Conservation (phyloP, 371 early-diverging fungal genomes). For the Thermomucor indicae-seudaticae region DNA sequence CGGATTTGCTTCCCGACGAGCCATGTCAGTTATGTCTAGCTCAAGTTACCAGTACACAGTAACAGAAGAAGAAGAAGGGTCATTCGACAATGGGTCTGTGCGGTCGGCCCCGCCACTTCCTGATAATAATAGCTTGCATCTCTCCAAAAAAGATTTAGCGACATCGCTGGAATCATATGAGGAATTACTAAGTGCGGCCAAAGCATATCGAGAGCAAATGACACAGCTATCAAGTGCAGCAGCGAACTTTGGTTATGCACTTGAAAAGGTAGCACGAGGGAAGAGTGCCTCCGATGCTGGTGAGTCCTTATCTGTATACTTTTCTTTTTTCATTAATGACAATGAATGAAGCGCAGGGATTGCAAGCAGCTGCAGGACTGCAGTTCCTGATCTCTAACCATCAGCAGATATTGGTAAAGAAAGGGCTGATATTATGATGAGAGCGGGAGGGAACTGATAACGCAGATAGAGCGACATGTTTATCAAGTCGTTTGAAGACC, state of each 20-base stretch:
- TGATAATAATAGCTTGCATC: constrained; percentile 9
- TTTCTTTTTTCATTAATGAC: not conserved
- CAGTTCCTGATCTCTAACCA: constrained; percentile 54
- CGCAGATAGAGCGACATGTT: constrained; percentile 36
- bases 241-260: constrained; percentile 46
- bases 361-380: constrained; percentile 54
- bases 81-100: constrained; percentile 17
- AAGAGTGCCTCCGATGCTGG: constrained; percentile 38
- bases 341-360: constrained; percentile 30
- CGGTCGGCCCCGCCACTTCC: constrained; percentile 15
- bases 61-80: too few species aligned
- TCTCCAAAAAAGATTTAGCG: constrained; percentile 25
- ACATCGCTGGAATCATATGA: constrained; percentile 23
- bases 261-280: constrained; percentile 46
- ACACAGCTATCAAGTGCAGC: constrained; percentile 41
- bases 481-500: constrained; percentile 44
- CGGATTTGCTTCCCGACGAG: constrained; percentile 3
- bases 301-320: not conserved
- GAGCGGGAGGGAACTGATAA: not conserved
- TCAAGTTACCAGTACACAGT: constrained; percentile 18
- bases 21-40: constrained; percentile 22
- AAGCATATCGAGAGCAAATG: constrained; percentile 46
- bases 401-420: constrained; percentile 49
- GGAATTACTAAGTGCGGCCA: constrained; percentile 33
- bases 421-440: not conserved